Percentiles rank a stretch among this genome's conserved stretches.
These are phyloP conservation scores for Wallacemonas sp. DNA, from an alignment of 208 protist species.

Conservation along the genomic window DNA sequence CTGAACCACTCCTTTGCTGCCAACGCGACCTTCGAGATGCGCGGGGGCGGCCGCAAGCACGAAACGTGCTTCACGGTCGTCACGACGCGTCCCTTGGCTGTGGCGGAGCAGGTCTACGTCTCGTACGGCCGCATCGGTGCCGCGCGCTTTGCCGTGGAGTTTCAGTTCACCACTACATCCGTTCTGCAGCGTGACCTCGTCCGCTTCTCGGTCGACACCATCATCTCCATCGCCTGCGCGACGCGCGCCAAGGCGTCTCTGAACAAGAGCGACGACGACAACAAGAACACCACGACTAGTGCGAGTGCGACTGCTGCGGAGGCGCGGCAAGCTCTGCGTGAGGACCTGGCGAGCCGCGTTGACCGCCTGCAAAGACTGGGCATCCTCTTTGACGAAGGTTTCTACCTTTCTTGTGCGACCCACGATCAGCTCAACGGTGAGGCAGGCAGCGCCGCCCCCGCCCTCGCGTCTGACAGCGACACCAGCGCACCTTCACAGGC, in stretches of 20 bases:
- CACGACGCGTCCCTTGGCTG: conserved; percentile 49
- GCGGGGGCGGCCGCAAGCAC: conserved; percentile 79
- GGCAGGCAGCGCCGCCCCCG: not conserved
- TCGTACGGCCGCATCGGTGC: conserved; percentile 82
- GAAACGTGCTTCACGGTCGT: conserved; percentile 68
- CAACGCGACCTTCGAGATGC: conserved; percentile 74
- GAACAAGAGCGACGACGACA: no score
- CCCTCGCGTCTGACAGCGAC: not conserved
- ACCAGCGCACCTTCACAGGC: not conserved
- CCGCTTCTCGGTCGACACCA: conserved; percentile 46
- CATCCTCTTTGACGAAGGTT: conserved; percentile 80
- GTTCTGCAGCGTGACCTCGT: conserved; percentile 59
- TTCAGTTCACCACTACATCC: conserved; percentile 75
- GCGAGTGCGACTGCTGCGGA: not conserved
- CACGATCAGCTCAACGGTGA: conserved; percentile 10
- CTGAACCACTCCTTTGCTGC: conserved; percentile 73
- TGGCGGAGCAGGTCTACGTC: conserved; percentile 76
- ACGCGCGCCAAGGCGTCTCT: not conserved
- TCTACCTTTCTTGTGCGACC: conserved; percentile 59
- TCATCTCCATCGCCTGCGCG: conserved; percentile 19
- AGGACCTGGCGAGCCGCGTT: conserved; percentile 43
- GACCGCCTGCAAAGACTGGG: conserved; percentile 76
- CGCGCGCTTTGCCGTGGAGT: conserved; percentile 75
- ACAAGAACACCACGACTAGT: not conserved
- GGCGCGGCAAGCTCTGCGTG: not conserved